These are phyloP conservation scores for Termitomyces sp. DNA, from an alignment of 768 basidiomycete genomes.

Conservation along the genomic window DNA sequence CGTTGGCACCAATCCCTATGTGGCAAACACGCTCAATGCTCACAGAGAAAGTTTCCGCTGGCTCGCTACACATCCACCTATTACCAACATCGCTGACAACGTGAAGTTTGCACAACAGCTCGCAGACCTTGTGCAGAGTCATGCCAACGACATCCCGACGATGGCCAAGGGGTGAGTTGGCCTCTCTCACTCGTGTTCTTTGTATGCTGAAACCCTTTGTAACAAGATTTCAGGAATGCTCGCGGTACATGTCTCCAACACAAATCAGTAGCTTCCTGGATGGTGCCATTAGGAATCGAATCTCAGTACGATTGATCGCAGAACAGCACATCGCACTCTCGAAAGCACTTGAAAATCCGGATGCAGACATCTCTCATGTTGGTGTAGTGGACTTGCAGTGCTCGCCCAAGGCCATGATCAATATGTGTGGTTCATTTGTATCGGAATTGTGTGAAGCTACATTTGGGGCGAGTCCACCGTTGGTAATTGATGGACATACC, in stretches of 20 bases:
- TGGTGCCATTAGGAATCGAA: constrained; percentile 80
- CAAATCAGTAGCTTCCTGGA: constrained; percentile 80
- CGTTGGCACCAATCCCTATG: constrained; percentile 85
- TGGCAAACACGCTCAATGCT: constrained; percentile 65
- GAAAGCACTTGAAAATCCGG: constrained; percentile 50
- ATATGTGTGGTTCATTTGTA: constrained; percentile 82
- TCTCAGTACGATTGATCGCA: constrained; percentile 83
- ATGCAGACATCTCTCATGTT: constrained; percentile 38
- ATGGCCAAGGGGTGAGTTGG: constrained; percentile 77
- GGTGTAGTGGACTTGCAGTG: constrained; percentile 76
- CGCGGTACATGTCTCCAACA: constrained; percentile 77
- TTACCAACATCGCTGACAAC: constrained; percentile 69
- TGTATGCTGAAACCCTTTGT: neutral
- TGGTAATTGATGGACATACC: constrained; percentile 67
- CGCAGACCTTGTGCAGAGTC: constrained; percentile 67
- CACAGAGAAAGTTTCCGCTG: constrained; percentile 69
- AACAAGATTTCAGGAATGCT: constrained; percentile 79
- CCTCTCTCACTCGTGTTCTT: neutral
- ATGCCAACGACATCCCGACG: constrained; percentile 86
- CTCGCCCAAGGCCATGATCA: constrained; percentile 70
- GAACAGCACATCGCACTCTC: constrained; percentile 90
- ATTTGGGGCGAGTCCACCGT: constrained; percentile 63
- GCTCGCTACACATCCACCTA: constrained; percentile 62
- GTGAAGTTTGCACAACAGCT: constrained; percentile 62
- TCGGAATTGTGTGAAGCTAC: constrained; percentile 82